Base-by-base conservation (phyloP, 352 stramenopile genomes). In the Phytopythium oedochilum region DNA sequence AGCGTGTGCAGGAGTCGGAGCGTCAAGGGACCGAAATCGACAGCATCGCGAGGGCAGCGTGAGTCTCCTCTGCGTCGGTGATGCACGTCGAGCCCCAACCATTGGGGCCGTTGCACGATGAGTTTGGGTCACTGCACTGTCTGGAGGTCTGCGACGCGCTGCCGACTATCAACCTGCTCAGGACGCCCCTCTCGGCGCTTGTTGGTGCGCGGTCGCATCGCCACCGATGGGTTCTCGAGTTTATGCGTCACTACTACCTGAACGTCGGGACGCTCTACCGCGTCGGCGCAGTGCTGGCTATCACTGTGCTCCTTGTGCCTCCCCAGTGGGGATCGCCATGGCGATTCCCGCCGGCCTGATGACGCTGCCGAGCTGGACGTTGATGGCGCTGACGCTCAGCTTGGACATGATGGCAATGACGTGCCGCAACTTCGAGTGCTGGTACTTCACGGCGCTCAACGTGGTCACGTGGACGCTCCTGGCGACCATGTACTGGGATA, bases 381-480 rank as follows among this genome's bases (percentile, higher is more conserved):
- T 64, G 29, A 64, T 66, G 3, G 54, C 60, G 29, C 45, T 52
- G 7, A 78, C 65, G 38, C 60, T 68, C 12, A 70, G 66, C 17
- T 43, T 59, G 48, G 66, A 75, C 35, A 61, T 75, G 52, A 12
- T 70, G n/a, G 31, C 23, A n/a, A 53, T 71, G 14, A 47, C 74
- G 10, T 18, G 58, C 3, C 45, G 40, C 12, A 50, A 75, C 20
- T 75, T 69, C 56, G 70, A 78, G 14, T 78, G 73, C 36, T 78
- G 70, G 66, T 78, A 75, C 53, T 78, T 78, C 46, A 65, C 66
- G 9, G 47, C 57, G 22, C 51, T 64, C 9, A 78, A 75, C 34
- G 5, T 67, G 2, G 5, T 64, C 14, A 67, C 60, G 15, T 75
- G 70, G 66, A 11, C 36, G 4, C 3, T 59, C 12, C 51, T 75